Percentiles rank a stretch among this genome's conserved stretches.
Evolutionary conservation across 768 basidiomycete genomes (phyloP).

Genomic region (Chlorophyllum brunneum): DNA sequence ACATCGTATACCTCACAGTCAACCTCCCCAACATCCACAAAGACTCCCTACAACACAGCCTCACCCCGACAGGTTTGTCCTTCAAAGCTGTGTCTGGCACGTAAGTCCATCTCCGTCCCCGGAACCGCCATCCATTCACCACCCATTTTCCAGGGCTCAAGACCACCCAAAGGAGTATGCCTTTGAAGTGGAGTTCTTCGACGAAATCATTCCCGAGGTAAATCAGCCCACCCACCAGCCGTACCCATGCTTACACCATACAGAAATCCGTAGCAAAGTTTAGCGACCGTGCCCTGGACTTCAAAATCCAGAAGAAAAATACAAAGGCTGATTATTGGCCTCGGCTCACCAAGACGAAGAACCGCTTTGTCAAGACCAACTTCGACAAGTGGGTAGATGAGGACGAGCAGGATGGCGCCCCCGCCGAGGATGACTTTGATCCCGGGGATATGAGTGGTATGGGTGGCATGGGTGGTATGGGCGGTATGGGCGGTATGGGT

Average conservation of each 20-base stretch:
- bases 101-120: constrained; percentile 36
- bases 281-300: constrained; percentile 61
- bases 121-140: constrained; percentile 1
- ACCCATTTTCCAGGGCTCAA: constrained; percentile 28
- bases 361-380: constrained; percentile 88
- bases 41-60: constrained; percentile 51
- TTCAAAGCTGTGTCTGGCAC: constrained; percentile 65
- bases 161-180: constrained; percentile 60
- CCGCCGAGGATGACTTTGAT: constrained; percentile 43
- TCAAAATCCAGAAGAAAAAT: constrained; percentile 81
- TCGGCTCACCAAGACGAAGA: constrained; percentile 85
- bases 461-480: constrained; percentile 46
- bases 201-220: constrained; percentile 75
- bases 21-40: constrained; percentile 74
- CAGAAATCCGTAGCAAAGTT: constrained; percentile 59
- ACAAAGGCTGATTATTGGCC: constrained; percentile 82
- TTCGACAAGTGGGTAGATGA: constrained; percentile 96
- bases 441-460: constrained; percentile 47
- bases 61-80: constrained; percentile 51
- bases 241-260: constrained; percentile 11
- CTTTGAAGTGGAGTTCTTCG: constrained; percentile 75
- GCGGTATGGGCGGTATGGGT: constrained; percentile 54
- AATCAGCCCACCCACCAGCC: constrained; percentile 12
- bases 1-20: constrained; percentile 80
- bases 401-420: constrained; percentile 84